Conservation (phyloP, 148 eudicot genomes). For the Agrostemma githago region DNA sequence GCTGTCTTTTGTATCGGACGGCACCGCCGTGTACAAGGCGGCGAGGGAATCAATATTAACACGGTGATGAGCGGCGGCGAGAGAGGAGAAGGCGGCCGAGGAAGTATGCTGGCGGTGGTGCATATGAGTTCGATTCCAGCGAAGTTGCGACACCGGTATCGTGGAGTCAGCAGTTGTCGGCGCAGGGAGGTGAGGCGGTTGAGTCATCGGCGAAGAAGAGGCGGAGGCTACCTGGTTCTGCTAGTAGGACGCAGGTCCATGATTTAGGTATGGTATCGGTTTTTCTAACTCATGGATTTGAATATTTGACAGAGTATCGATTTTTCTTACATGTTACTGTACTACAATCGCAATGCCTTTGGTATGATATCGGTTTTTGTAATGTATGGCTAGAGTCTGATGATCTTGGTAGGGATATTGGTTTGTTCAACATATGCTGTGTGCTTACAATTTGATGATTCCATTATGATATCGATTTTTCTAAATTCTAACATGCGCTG, state of each 20-base stretch:
- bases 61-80: neutral
- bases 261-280: slow-evolving; percentile 32
- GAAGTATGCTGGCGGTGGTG: slow-evolving; percentile 32
- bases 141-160: neutral
- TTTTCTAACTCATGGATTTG: no score
- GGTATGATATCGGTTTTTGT: no score
- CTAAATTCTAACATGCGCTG: no score
- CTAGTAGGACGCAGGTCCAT: slow-evolving; percentile 24
- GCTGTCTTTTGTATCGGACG: slow-evolving; percentile 28
- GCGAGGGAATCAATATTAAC: neutral
- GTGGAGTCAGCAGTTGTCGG: neutral
- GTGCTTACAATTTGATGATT: no score
- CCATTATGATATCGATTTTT: no score
- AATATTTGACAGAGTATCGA: no score
- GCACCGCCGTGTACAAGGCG: slow-evolving; percentile 27
- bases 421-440: no score
- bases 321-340: no score
- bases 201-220: slow-evolving; percentile 30
- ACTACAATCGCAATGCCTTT: no score
- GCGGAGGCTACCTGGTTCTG: slow-evolving; percentile 49
- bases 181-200: slow-evolving; percentile 4
- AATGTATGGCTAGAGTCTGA: no score
- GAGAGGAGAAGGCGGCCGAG: slow-evolving; percentile 50
- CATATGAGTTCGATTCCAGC: neutral
- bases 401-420: no score